A percentile compares a stretch with the other conserved stretches of the same genome.
phyloP scores from a whole-genome alignment of 148 eudicot genomes.

The Dysphania ambrosioides region DNA sequence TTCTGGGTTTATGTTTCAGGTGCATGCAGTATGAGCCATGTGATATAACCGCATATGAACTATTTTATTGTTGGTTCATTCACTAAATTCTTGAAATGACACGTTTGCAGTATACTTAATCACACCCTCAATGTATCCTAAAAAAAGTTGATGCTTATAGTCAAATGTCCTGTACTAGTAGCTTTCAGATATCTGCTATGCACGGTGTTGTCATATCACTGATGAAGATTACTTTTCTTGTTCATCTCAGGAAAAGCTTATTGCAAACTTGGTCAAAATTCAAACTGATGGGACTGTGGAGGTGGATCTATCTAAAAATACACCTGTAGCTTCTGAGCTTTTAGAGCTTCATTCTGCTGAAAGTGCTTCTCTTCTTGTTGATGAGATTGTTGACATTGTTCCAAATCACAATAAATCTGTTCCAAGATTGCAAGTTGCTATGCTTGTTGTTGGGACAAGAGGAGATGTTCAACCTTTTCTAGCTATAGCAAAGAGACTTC shows the following conservation, averaged over 20 bases:
- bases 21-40: too few species aligned
- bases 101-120: not conserved
- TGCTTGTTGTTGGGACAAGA: constrained; percentile 95
- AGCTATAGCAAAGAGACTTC: constrained; percentile 85
- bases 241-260: constrained; percentile 65
- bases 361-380: constrained; percentile 32
- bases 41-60: too few species aligned
- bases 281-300: constrained; percentile 90
- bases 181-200: not conserved
- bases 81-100: too few species aligned
- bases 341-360: constrained; percentile 65
- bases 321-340: constrained; percentile 73
- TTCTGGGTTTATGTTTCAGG: too few species aligned
- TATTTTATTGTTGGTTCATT: not conserved
- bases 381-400: constrained; percentile 37
- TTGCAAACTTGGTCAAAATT: constrained; percentile 67
- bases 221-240: constrained; percentile 12
- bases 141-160: not conserved
- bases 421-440: constrained; percentile 70
- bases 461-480: constrained; percentile 98
- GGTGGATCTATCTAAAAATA: constrained; percentile 59
- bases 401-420: constrained; percentile 45
- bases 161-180: not conserved
- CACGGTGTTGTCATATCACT: not conserved
- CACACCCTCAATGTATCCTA: not conserved